A percentile compares a stretch with the other conserved stretches of the same genome.
These are phyloP conservation scores for Rhizophlyctis rosea DNA, from an alignment of 192 early-diverging fungal genomes.

Conservation along the genomic window DNA sequence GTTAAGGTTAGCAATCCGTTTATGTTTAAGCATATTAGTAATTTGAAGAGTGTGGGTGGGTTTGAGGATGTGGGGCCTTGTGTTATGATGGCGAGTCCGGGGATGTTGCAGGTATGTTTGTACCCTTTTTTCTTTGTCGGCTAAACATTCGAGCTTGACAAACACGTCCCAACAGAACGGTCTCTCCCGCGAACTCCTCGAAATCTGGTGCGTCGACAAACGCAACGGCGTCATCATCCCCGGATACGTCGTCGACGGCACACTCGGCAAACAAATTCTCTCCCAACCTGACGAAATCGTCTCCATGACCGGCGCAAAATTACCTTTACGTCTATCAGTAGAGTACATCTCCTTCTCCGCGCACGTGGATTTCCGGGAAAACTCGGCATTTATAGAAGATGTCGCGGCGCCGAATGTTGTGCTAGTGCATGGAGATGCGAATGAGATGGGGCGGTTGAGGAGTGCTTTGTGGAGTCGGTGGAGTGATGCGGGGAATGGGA, in stretches of 20 bases:
- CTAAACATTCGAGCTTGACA: neutral
- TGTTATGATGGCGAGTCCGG: constrained; percentile 98
- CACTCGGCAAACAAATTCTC: constrained; percentile 80
- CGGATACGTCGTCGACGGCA: constrained; percentile 97
- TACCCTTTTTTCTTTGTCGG: constrained; percentile 4
- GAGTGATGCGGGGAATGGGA: constrained; percentile 68
- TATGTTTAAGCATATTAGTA: constrained; percentile 89
- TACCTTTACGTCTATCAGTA: constrained; percentile 80
- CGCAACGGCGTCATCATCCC: constrained; percentile 93
- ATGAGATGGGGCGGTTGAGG: constrained; percentile 87
- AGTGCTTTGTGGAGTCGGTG: constrained; percentile 83
- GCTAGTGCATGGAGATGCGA: constrained; percentile 94
- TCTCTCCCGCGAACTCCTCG: constrained; percentile 90
- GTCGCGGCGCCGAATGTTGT: constrained; percentile 87
- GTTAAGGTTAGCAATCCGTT: constrained; percentile 83
- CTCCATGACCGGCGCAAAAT: constrained; percentile 73
- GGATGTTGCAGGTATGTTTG: constrained; percentile 82
- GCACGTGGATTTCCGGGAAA: constrained; percentile 96
- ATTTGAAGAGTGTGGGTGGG: constrained; percentile 77
- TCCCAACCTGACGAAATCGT: constrained; percentile 82
- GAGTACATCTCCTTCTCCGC: constrained; percentile 97
- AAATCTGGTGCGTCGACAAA: constrained; percentile 89
- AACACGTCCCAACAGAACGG: constrained; percentile 51
- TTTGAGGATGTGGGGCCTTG: constrained; percentile 96
- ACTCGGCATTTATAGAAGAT: constrained; percentile 94